A percentile compares a stretch with the other conserved stretches of the same genome.
phyloP scores from a whole-genome alignment of 2,329 filamentous ascomycete genomes.

The Dactylellina haptotyla region DNA sequence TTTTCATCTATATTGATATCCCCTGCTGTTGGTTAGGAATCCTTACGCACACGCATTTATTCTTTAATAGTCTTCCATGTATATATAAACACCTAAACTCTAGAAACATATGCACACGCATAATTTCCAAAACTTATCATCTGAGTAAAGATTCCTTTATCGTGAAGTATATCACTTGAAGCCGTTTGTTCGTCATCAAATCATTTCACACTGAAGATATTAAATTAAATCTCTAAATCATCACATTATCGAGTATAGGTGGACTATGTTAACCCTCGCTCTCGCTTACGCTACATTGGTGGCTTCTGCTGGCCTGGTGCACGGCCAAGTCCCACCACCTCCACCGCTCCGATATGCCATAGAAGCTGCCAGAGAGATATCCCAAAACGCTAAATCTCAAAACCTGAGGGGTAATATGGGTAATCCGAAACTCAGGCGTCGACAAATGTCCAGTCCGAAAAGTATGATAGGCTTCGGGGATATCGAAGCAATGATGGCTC shows the following conservation, averaged over 20 bases:
- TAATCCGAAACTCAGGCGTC: not conserved
- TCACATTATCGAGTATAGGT: not conserved
- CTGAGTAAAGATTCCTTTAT: too few species aligned
- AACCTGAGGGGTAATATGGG: too few species aligned
- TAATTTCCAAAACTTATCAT: too few species aligned
- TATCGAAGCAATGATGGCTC: not conserved
- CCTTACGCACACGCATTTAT: not conserved
- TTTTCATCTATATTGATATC: not conserved
- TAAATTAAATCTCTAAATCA: not conserved
- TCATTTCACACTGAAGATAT: not conserved
- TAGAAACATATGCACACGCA: too few species aligned
- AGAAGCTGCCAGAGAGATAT: not conserved
- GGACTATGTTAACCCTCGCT: not conserved
- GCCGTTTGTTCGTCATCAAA: too few species aligned
- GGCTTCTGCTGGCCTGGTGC: not conserved
- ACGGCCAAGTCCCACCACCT: not conserved
- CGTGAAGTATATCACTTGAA: too few species aligned
- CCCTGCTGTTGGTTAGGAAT: too few species aligned
- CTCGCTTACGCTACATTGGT: slow-evolving; percentile 3
- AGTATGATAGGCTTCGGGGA: not conserved
- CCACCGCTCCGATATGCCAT: not conserved
- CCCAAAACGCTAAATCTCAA: too few species aligned
- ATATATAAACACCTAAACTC: too few species aligned
- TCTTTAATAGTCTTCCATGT: not conserved
- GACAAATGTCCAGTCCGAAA: not conserved